Evolutionary conservation across 2,329 filamentous ascomycete species (phyloP).

Genomic region (Cadophora malorum): DNA sequence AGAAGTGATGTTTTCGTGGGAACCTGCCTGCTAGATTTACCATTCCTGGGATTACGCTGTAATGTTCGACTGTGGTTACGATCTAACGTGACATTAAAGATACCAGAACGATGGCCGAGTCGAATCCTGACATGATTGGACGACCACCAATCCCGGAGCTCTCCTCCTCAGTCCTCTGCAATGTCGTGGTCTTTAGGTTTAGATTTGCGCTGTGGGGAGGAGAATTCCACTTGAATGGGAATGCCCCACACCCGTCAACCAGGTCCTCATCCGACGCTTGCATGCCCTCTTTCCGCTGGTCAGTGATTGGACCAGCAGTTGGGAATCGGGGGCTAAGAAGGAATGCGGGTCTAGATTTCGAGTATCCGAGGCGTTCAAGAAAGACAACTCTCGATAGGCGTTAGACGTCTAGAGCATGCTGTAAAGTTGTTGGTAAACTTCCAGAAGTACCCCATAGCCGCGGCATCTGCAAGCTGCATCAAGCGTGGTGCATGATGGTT

Average conservation of each 20-base stretch:
- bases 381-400: neutral
- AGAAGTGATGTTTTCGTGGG: no score
- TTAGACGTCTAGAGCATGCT: neutral
- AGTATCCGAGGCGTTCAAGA: neutral
- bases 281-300: neutral
- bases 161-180: no score
- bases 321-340: neutral
- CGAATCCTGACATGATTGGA: no score
- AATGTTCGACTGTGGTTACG: no score
- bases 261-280: slow-evolving; percentile 1
- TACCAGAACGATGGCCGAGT: no score
- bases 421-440: neutral
- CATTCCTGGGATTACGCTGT: no score
- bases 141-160: no score
- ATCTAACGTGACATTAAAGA: no score
- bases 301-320: neutral
- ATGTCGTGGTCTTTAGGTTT: neutral
- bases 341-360: neutral
- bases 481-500: no score
- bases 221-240: neutral
- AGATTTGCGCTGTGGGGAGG: neutral
- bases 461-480: neutral
- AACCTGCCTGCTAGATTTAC: no score
- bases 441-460: neutral
- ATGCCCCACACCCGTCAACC: neutral